These are phyloP conservation scores for Puya raimondii DNA, from an alignment of 176 grass and related monocot genomes.

Conservation along the genomic window DNA sequence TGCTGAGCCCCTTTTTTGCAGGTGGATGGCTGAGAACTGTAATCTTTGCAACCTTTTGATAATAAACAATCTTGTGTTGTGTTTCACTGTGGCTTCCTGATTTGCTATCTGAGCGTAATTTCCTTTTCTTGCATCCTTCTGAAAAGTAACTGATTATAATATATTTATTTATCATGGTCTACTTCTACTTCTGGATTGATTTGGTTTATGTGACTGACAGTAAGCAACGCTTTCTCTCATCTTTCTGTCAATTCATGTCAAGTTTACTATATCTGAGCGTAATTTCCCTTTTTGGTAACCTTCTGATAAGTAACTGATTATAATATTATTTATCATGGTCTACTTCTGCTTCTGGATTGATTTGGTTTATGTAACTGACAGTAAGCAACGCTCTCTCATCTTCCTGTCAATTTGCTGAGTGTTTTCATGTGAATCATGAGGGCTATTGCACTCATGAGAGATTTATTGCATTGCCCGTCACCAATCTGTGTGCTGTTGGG, in stretches of 20 bases:
- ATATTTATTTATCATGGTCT: too few species aligned
- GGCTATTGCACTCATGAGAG: too few species aligned
- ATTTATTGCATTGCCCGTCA: too few species aligned
- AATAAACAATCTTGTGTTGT: slow-evolving; percentile 37
- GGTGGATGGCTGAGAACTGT: slow-evolving; percentile 53
- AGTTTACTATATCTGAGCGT: not conserved
- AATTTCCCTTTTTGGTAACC: not conserved
- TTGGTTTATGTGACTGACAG: not conserved
- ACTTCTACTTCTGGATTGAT: not conserved
- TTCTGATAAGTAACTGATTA: not conserved
- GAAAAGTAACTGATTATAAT: not conserved
- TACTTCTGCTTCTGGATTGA: not conserved
- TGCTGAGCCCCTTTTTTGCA: slow-evolving; percentile 54
- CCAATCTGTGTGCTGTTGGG: too few species aligned
- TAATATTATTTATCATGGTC: too few species aligned
- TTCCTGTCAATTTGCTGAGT: too few species aligned
- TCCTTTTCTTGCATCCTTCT: not conserved
- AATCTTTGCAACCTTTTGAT: slow-evolving; percentile 48
- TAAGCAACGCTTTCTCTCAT: too few species aligned
- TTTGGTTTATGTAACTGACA: not conserved
- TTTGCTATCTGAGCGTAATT: not conserved
- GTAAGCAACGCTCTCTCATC: too few species aligned
- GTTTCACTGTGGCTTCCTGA: not conserved
- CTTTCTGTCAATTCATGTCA: too few species aligned
- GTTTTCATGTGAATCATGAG: too few species aligned